These are phyloP conservation scores for Knoxdaviesia proteae DNA, from an alignment of 2,329 filamentous ascomycete genomes.

Conservation along the genomic window DNA sequence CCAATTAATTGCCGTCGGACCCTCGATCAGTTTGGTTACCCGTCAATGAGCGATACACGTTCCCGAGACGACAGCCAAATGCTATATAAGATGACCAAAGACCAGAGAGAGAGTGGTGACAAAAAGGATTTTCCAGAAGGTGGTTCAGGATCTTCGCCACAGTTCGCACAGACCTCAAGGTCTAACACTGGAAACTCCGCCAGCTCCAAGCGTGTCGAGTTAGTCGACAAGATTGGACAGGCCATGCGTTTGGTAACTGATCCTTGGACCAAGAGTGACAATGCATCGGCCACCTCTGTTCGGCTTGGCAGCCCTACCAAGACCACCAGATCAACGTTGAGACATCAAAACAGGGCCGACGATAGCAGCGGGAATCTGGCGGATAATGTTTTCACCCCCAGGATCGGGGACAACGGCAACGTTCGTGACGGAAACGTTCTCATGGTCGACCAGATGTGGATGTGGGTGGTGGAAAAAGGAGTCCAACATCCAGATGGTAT, in stretches of 20 bases:
- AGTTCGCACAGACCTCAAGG: no score
- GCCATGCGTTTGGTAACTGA: no score
- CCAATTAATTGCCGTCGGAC: conserved; percentile 41
- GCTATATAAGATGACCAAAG: conserved; percentile 43
- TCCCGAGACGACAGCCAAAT: conserved; percentile 45
- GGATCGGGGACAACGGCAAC: no score
- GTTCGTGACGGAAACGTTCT: conserved; percentile 26
- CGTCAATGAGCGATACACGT: conserved; percentile 36
- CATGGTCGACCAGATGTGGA: conserved; percentile 49
- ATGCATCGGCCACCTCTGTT: no score
- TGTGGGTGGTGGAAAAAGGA: conserved; percentile 28
- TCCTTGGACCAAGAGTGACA: no score
- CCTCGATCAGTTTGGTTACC: conserved; percentile 42
- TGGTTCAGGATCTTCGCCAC: no score
- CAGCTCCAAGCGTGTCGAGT: no score
- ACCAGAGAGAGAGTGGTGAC: conserved; percentile 7
- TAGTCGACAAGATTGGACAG: no score
- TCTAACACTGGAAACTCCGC: no score
- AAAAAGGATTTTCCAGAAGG: no score
- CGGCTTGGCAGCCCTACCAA: no score
- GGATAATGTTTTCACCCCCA: conserved; percentile 17
- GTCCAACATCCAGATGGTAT: no score
- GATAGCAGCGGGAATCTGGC: conserved; percentile 10
- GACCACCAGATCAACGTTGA: neutral
- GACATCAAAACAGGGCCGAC: neutral